These are phyloP conservation scores for Neurospora hispaniola DNA, from an alignment of 495 filamentous ascomycete species.

Conservation along the genomic window DNA sequence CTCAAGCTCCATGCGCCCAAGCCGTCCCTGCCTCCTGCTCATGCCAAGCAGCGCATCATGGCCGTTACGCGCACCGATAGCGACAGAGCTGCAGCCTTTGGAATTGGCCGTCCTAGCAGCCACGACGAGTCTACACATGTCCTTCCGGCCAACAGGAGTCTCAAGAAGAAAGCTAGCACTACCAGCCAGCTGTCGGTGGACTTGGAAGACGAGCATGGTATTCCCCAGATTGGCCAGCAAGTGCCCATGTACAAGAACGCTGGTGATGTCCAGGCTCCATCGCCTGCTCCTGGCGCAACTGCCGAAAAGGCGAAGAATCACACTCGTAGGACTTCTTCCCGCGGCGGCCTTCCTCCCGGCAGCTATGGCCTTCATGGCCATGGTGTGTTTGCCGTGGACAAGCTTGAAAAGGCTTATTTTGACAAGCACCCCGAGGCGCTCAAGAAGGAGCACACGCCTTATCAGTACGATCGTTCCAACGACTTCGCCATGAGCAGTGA, in stretches of 20 bases:
- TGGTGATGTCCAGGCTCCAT: constrained; percentile 93
- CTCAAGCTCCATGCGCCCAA: constrained; percentile 85
- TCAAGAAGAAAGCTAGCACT: constrained; percentile 54
- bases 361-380: constrained; percentile 86
- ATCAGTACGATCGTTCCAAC: constrained; percentile 50
- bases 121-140: constrained; percentile 29
- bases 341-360: constrained; percentile 50
- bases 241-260: constrained; percentile 93
- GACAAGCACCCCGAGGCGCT: constrained; percentile 76
- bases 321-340: constrained; percentile 42
- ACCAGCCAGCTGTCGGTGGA: constrained; percentile 44
- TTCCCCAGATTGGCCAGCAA: constrained; percentile 78
- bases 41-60: constrained; percentile 69
- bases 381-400: constrained; percentile 54
- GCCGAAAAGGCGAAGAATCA: constrained; percentile 49
- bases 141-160: constrained; percentile 24
- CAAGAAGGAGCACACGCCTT: constrained; percentile 51
- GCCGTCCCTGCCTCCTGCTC: constrained; percentile 66
- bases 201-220: constrained; percentile 63
- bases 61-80: constrained; percentile 85
- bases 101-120: constrained; percentile 56
- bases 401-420: constrained; percentile 80
- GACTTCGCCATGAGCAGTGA: constrained; percentile 86
- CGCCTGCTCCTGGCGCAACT: constrained; percentile 55
- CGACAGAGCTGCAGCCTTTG: constrained; percentile 66